Base-by-base conservation (phyloP, 257 asterid genomes). In the Solanum etuberosum region DNA sequence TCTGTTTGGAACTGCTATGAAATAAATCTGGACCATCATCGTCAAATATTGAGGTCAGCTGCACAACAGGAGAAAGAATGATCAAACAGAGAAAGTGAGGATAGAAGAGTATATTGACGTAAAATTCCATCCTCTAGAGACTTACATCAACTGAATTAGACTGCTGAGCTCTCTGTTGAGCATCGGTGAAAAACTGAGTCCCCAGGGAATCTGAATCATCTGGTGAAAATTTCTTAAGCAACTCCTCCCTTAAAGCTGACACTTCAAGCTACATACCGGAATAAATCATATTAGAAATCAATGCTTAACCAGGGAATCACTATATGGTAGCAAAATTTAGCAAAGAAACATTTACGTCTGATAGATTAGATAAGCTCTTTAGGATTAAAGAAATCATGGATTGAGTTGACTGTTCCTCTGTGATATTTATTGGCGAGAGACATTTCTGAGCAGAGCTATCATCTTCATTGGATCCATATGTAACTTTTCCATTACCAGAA, bases 391-490 rank as follows among this genome's bases (percentile, higher is more conserved):
- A 88, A 89, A 92, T 98, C 86, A 97, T 92, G 90, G 93, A 93
- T 89, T 91, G 93, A 74, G 87, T 91, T 11, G 93, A 91, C 92
- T 94, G 98, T 82, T 92, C 95, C 87, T 91, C 89, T 2, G 88
- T 88, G 84, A 94, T 88, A 65, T 88, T 93, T 61, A 96, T 93
- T 82, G 92, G 96, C 9, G 97, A 93, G 87, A 97, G 98, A 87
- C 93, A 89, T 88, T 78, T 91, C 86, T 89, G 89, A 88, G 99
- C 98, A 74, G 93, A 89, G 76, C 43, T 90, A 74, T 96, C 94
- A n/a, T 97, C 99, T 89, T 97, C 99, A 70, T 93, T 89, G 14
- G 97, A 97, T 76, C 99, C 99, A 83, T 96, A 95, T 34, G 73
- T 51, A 48, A 83, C 83, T 88, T 85, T 88, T 59, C 90, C 88